Conservation (phyloP, 139 green algal species). For the Chlorella sp. region DNA sequence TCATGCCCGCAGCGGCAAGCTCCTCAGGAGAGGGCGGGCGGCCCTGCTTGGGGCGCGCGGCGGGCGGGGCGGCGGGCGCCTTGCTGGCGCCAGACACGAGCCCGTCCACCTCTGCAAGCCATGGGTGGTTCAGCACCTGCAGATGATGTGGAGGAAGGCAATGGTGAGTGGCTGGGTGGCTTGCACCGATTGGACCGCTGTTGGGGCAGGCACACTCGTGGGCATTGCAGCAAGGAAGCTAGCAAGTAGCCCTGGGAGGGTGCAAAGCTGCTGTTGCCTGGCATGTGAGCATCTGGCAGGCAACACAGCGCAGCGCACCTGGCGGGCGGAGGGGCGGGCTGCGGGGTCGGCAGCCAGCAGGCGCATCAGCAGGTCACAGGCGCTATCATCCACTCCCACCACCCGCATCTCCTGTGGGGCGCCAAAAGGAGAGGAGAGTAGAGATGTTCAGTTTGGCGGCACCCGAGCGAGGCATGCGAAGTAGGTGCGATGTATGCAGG, state of each 20-base stretch:
- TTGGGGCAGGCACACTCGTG: no score
- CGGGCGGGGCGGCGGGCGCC: not conserved
- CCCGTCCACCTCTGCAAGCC: constrained; percentile 19
- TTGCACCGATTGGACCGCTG: no score
- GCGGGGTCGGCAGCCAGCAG: constrained; percentile 50
- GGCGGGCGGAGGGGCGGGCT: constrained; percentile 24
- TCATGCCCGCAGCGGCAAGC: no score
- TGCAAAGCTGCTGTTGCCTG: no score
- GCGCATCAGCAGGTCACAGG: constrained; percentile 32
- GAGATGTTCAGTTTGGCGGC: not conserved
- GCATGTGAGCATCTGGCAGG: no score
- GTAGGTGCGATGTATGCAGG: no score
- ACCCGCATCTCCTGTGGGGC: constrained; percentile 20
- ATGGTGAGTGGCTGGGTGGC: not conserved
- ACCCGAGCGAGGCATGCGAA: no score
- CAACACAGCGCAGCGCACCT: not conserved
- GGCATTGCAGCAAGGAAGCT: no score
- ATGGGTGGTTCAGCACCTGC: constrained; percentile 42
- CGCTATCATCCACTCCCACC: constrained; percentile 33
- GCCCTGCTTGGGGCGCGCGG: not conserved
- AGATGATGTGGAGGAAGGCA: not conserved
- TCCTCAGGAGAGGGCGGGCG: not conserved
- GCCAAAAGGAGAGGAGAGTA: not conserved
- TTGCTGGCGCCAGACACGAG: not conserved
- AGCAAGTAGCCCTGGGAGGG: no score